A percentile compares a stretch with the other conserved stretches of the same genome.
phyloP scores from a whole-genome alignment of 2,329 filamentous ascomycete genomes.

The Penicillium digitatum region DNA sequence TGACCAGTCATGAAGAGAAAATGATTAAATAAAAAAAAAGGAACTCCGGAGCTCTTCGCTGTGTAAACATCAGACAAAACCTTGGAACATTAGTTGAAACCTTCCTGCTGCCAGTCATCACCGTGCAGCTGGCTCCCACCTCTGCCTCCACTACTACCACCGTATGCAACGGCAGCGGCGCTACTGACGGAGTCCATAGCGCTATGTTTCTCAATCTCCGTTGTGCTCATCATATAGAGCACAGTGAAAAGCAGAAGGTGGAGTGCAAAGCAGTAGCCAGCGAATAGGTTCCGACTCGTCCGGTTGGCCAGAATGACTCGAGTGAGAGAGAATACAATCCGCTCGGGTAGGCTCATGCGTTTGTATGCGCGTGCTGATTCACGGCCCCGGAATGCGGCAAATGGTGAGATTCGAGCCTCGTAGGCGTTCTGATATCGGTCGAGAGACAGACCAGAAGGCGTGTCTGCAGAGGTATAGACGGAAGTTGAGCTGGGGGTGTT shows the following conservation, averaged over 20 bases:
- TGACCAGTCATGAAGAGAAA: conserved; percentile 7
- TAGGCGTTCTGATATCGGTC: conserved; percentile 90
- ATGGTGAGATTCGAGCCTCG: conserved; percentile 91
- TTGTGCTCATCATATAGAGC: conserved; percentile 75
- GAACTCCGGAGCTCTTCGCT: conserved; percentile 20
- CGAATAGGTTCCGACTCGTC: conserved; percentile 89
- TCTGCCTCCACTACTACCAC: conserved; percentile 19
- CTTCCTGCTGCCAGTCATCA: conserved; percentile 63
- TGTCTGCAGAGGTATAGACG: conserved; percentile 57
- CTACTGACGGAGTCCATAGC: conserved; percentile 51
- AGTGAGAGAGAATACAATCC: conserved; percentile 84
- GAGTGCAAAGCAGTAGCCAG: conserved; percentile 80
- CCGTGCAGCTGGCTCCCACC: conserved; percentile 36
- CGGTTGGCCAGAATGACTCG: conserved; percentile 85
- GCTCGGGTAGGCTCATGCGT: conserved; percentile 86
- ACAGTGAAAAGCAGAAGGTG: conserved; percentile 84
- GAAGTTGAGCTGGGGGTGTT: conserved; percentile 73
- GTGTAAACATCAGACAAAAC: conserved; percentile 9
- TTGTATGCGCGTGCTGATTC: conserved; percentile 88
- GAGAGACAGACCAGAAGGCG: conserved; percentile 61
- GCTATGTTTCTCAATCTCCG: conserved; percentile 61
- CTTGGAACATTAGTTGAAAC: conserved; percentile 42
- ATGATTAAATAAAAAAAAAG: background rate
- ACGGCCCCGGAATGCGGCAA: conserved; percentile 89
- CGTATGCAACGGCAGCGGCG: conserved; percentile 39